These are phyloP conservation scores for Phaeoacremonium minimum DNA, from an alignment of 2,329 filamentous ascomycete genomes.

Conservation along the genomic window DNA sequence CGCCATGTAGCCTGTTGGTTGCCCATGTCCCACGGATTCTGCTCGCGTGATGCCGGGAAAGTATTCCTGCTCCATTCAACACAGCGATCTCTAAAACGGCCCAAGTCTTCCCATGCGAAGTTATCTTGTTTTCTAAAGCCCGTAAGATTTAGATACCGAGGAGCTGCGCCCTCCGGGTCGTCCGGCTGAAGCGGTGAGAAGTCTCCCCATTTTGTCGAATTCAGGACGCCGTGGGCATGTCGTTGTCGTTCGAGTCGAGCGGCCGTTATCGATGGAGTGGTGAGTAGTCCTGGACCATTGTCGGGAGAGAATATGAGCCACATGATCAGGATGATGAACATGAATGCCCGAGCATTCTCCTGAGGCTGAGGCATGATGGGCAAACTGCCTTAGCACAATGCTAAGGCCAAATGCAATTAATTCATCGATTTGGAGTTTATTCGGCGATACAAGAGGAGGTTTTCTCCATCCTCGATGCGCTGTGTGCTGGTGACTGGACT, in stretches of 20 bases:
- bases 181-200: conserved; percentile 40
- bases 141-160: conserved; percentile 63
- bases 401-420: no score
- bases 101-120: conserved; percentile 74
- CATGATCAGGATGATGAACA: conserved; percentile 38
- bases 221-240: conserved; percentile 47
- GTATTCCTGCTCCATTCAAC: conserved; percentile 55
- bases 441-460: no score
- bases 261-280: conserved; percentile 33
- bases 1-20: conserved; percentile 55
- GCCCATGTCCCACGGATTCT: conserved; percentile 22
- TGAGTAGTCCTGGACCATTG: conserved; percentile 33
- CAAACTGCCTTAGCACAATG: conserved; percentile 16
- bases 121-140: conserved; percentile 72
- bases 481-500: no score
- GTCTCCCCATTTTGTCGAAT: conserved; percentile 55
- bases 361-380: conserved; percentile 41
- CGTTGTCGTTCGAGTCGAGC: conserved; percentile 48
- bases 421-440: no score
- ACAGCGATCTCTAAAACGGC: conserved; percentile 60
- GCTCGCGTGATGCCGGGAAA: conserved; percentile 21
- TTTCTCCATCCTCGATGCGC: no score
- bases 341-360: conserved; percentile 37
- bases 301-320: conserved; percentile 38
- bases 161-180: conserved; percentile 20